Base-by-base conservation (phyloP, 306 rosid genomes). In the Begonia peltatifolia region DNA sequence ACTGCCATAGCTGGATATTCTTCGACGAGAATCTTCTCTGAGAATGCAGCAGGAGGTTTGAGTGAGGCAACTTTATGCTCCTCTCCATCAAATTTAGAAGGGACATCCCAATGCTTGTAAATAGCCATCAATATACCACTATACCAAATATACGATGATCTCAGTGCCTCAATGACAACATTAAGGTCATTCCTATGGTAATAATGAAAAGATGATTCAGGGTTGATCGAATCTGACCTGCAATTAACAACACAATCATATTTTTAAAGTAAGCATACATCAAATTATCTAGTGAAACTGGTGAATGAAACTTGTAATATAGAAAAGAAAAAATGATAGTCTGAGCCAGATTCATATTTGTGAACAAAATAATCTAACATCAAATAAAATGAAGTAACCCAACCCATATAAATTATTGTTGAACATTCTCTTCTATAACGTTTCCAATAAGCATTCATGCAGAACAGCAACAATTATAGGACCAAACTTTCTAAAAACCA, bases 201-300 rank as follows among this genome's bases (percentile, higher is more conserved):
- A 76, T 81, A 83, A 69, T 60, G 76, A 73, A 74, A 73, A 52
- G 71, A 55, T 41, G 94, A 73, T 55, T 64, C 84, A 2, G 48
- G 22, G 58, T 83, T 87, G 63, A 74, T 76, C 51, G 87, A 74
- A 59, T 74, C 80, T 56, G 94, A 81, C 79, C 99, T 90, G 93
- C 73, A 67, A 58, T 50, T 42, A 71, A 68, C 66, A 74, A 22
- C 47, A 17, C 10, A 46, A 48, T 43, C 48, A 54, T 16, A 49
- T 58, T 17, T 17, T 14, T 43, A 10, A 6, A 56, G 14, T 55
- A 68, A 10, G 48, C 14, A 44, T 44, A 44, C 38, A 30, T 30
- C 38, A 30, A 30, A 5, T 30, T 30, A 30, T 30, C 38, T 30
- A 30, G 38, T 2, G 38, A 30, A 30, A 30, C 38, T 30, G 38